Evolutionary conservation across 2,329 filamentous ascomycete species (phyloP).

Genomic region (Alternaria conjuncta): DNA sequence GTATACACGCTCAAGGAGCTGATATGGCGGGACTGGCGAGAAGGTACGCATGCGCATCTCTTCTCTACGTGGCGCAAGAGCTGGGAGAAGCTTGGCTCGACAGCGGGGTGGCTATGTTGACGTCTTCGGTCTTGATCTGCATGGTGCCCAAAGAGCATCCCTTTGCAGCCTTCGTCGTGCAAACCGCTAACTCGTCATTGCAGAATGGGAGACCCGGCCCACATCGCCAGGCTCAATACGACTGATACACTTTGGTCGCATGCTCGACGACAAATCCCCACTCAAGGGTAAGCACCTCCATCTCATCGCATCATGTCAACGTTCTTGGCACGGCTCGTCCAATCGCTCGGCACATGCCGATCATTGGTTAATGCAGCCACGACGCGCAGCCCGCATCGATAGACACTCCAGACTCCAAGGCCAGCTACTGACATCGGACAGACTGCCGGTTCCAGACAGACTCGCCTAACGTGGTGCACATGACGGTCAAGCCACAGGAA

Average conservation of each 20-base stretch:
- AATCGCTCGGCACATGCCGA: slow-evolving; percentile 16
- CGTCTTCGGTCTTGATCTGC: background rate
- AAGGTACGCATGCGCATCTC: slow-evolving; percentile 56
- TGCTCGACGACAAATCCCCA: slow-evolving; percentile 86
- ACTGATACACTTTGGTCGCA: slow-evolving; percentile 87
- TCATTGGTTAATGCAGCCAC: slow-evolving; percentile 14
- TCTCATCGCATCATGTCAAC: slow-evolving; percentile 19
- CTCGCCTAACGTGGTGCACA: slow-evolving; percentile 85
- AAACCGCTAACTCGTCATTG: slow-evolving; percentile 27
- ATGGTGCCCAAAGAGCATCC: background rate
- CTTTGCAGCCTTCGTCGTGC: background rate
- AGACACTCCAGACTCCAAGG: background rate
- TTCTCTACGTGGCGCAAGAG: background rate
- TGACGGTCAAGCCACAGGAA: slow-evolving; percentile 89
- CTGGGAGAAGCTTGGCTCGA: background rate
- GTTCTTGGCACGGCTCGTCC: slow-evolving; percentile 29
- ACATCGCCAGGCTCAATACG: slow-evolving; percentile 88
- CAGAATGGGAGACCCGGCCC: slow-evolving; percentile 85
- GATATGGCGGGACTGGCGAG: slow-evolving; percentile 90
- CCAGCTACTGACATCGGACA: slow-evolving; percentile 47
- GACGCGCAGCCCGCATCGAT: slow-evolving; percentile 6
- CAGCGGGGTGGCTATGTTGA: background rate
- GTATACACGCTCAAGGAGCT: slow-evolving; percentile 94
- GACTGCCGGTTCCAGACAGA: slow-evolving; percentile 80
- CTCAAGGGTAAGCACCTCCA: slow-evolving; percentile 71